Conservation (phyloP, 2,329 filamentous ascomycete species). For the Talaromyces sp. region DNA sequence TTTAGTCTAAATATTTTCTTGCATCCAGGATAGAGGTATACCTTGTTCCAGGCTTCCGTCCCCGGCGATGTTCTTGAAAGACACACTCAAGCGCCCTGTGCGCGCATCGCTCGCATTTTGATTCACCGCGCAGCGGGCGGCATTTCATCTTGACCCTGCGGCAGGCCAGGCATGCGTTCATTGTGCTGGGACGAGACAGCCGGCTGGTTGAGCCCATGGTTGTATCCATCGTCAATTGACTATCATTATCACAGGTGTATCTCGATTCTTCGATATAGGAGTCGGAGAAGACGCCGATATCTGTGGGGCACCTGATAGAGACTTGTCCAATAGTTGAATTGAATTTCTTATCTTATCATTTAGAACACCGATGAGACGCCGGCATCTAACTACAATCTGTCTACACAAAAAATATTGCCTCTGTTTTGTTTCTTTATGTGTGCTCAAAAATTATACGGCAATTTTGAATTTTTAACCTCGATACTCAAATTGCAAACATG, state of each 20-base stretch:
- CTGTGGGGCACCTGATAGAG: neutral
- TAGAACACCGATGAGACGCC: slow-evolving; percentile 2
- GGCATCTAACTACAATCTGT: neutral
- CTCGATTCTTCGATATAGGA: neutral
- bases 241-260: neutral
- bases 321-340: neutral
- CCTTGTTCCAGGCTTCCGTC: slow-evolving; percentile 30
- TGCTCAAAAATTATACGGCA: neutral
- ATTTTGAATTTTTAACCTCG: neutral
- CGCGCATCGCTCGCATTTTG: slow-evolving; percentile 31
- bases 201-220: neutral
- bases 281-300: neutral
- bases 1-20: neutral
- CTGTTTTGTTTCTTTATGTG: neutral
- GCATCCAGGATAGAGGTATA: slow-evolving; percentile 7
- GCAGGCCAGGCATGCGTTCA: slow-evolving; percentile 33
- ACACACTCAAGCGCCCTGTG: slow-evolving; percentile 33
- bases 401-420: neutral
- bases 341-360: neutral
- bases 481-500: neutral
- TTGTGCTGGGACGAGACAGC: neutral
- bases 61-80: slow-evolving; percentile 34
- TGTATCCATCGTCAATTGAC: neutral
- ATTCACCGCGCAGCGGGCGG: slow-evolving; percentile 12
- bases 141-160: slow-evolving; percentile 38